phyloP scores from a whole-genome alignment of 768 basidiomycete species.

The Asterophora lycoperdoides region DNA sequence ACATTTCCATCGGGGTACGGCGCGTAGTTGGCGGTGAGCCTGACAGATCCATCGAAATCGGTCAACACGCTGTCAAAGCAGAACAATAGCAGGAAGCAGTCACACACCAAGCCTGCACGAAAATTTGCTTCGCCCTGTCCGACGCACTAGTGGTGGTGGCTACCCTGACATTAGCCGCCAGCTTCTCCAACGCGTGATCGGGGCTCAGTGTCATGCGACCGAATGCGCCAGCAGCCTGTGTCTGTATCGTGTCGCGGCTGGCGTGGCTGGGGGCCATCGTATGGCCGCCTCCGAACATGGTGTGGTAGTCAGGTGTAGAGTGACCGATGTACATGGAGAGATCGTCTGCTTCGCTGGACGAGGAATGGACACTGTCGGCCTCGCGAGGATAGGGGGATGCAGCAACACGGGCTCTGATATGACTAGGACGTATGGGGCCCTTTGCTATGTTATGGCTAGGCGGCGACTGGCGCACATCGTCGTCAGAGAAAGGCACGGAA shows the following conservation, averaged over 20 bases:
- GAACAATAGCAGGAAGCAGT: conserved; percentile 9
- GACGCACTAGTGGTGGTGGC: conserved; percentile 90
- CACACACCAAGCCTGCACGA: conserved; percentile 86
- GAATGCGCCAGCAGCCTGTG: conserved; percentile 71
- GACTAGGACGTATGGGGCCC: conserved; percentile 68
- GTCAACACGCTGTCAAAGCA: conserved; percentile 1
- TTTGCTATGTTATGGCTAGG: conserved; percentile 75
- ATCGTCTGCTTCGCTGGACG: conserved; percentile 87
- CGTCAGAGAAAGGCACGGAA: conserved; percentile 18
- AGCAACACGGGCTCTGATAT: conserved; percentile 74
- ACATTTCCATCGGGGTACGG: conserved; percentile 92
- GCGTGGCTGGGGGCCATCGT: conserved; percentile 45
- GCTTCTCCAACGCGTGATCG: conserved; percentile 79
- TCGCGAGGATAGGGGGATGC: conserved; percentile 86
- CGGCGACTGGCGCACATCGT: conserved; percentile 50
- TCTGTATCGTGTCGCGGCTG: conserved; percentile 52
- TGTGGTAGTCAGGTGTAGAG: conserved; percentile 55
- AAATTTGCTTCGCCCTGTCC: conserved; percentile 88
- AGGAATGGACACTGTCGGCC: conserved; percentile 81
- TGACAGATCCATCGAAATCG: conserved; percentile 23
- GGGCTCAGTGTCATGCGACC: conserved; percentile 71
- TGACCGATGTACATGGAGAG: conserved; percentile 69
- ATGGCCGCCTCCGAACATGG: conserved; percentile 54
- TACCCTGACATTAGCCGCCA: conserved; percentile 81
- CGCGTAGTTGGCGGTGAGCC: conserved; percentile 86